A percentile compares a stretch with the other conserved stretches of the same genome.
Evolutionary conservation across 2,329 filamentous ascomycete genomes (phyloP).

Genomic region (Dactylellina haptotyla): DNA sequence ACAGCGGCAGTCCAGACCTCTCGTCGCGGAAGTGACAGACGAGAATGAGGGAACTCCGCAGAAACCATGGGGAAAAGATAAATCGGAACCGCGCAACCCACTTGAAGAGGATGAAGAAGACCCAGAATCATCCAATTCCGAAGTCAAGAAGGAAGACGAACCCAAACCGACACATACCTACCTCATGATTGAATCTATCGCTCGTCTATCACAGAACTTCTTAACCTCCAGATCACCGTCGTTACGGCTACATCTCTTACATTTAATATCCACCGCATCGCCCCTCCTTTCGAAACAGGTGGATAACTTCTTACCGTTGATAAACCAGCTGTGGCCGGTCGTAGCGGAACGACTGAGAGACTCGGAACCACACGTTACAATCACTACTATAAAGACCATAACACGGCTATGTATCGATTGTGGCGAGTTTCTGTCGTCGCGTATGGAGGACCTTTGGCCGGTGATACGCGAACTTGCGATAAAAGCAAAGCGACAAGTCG

Average conservation of each 20-base stretch:
- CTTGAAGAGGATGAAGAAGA: slow-evolving; percentile 56
- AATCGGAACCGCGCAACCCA: slow-evolving; percentile 59
- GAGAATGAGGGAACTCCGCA: slow-evolving; percentile 59
- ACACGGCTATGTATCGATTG: slow-evolving; percentile 75
- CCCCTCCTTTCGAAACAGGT: slow-evolving; percentile 79
- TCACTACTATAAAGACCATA: slow-evolving; percentile 76
- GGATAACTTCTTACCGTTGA: slow-evolving; percentile 83
- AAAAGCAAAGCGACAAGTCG: slow-evolving; percentile 45
- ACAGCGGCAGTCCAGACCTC: slow-evolving; percentile 20
- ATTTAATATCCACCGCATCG: slow-evolving; percentile 77
- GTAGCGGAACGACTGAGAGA: slow-evolving; percentile 75
- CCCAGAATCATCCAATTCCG: slow-evolving; percentile 60
- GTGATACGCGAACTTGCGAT: slow-evolving; percentile 62
- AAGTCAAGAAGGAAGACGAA: slow-evolving; percentile 64
- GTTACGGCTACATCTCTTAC: slow-evolving; percentile 80
- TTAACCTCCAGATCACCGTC: slow-evolving; percentile 84
- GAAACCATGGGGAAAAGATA: slow-evolving; percentile 61
- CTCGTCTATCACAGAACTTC: slow-evolving; percentile 86
- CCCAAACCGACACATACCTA: slow-evolving; percentile 81
- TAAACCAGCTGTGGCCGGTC: slow-evolving; percentile 91
- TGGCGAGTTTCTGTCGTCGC: slow-evolving; percentile 80
- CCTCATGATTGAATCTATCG: slow-evolving; percentile 81
- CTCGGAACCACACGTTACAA: slow-evolving; percentile 73
- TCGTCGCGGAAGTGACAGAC: slow-evolving; percentile 10
- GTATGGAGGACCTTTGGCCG: slow-evolving; percentile 79